Evolutionary conservation across 140 eudicot species (phyloP).

Genomic region (Stevia rebaudiana): DNA sequence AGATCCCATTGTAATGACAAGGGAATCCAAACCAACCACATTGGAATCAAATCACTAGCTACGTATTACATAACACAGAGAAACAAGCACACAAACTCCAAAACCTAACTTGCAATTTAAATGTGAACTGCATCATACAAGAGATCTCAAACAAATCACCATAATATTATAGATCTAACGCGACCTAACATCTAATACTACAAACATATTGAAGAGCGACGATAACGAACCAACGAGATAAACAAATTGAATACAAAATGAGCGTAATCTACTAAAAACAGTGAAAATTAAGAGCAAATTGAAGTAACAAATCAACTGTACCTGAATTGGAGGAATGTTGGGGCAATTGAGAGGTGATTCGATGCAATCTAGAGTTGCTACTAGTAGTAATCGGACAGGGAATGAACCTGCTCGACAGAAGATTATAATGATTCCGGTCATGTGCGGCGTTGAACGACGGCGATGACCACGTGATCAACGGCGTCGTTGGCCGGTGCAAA

Average conservation of each 20-base stretch:
- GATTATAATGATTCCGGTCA: conserved; percentile 20
- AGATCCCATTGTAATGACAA: not conserved
- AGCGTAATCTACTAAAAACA: not conserved
- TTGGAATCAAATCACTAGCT: conserved; percentile 9
- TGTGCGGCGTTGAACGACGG: conserved; percentile 20
- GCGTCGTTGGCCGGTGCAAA: conserved; percentile 18
- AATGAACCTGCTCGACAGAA: conserved; percentile 3
- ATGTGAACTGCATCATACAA: conserved; percentile 3
- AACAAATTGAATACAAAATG: not conserved
- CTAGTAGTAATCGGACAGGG: not conserved
- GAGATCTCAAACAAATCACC: conserved; percentile 13
- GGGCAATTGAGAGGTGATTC: conserved; percentile 17
- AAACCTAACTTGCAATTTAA: conserved; percentile 17
- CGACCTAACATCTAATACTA: conserved; percentile 9
- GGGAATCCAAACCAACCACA: conserved; percentile 2
- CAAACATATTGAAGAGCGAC: conserved; percentile 7
- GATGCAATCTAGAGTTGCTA: conserved; percentile 23
- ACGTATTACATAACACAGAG: not conserved
- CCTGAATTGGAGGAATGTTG: conserved; percentile 38
- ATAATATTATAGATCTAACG: not conserved
- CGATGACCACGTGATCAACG: conserved; percentile 12
- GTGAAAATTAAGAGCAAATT: not conserved
- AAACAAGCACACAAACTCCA: not conserved
- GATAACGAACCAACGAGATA: not conserved
- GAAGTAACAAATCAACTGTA: not conserved